Base-by-base conservation (phyloP, 495 filamentous ascomycete genomes). In the Xylaria telfairii region DNA sequence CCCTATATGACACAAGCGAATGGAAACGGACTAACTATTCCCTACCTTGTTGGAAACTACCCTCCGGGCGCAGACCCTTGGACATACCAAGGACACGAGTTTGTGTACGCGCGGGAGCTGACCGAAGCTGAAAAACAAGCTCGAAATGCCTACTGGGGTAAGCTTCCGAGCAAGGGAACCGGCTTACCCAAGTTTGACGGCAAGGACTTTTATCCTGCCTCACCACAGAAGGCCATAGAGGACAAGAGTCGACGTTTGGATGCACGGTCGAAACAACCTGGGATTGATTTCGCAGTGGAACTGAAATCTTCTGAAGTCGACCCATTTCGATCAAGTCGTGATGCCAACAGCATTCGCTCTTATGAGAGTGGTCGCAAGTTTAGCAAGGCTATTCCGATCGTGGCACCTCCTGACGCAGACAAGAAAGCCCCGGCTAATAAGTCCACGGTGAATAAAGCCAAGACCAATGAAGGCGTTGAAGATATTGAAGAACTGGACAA, bases 151-250 rank as follows among this genome's bases (percentile, higher is more conserved):
- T 88, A 87, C 70, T 88, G 85, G 85, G 85, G 84, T 44, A 79
- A 81, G 19, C 79, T 83, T 24, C 78, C 83, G 51, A 79, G 73
- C 60, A 75, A 76, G 26, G 76, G 79, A 46, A 74, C 72, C n/a
- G 84, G 85, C 17, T 72, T 88, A 21, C 87, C 87, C 41, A 88
- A 86, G 72, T 88, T 83, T 64, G 86, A 88, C 62, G 87, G 87
- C 1, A 86, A 86, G 74, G 81, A 88, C 68, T 88, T 88, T 73
- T 87, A 88, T 68, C 85, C 84, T 3, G 76, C 86, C 3, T 88
- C 86, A 1, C 84, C 86, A 0, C 71, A 75, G 62, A 87, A 85
- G 73, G 72, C 78, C 54, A 51, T 41, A 34, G 39, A 51, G 46
- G 54, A 59, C 37, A 60, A 47, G 32, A 39, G 62, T 2, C 59